phyloP scores from a whole-genome alignment of 768 basidiomycete genomes.

The Antrodiella citrinella region DNA sequence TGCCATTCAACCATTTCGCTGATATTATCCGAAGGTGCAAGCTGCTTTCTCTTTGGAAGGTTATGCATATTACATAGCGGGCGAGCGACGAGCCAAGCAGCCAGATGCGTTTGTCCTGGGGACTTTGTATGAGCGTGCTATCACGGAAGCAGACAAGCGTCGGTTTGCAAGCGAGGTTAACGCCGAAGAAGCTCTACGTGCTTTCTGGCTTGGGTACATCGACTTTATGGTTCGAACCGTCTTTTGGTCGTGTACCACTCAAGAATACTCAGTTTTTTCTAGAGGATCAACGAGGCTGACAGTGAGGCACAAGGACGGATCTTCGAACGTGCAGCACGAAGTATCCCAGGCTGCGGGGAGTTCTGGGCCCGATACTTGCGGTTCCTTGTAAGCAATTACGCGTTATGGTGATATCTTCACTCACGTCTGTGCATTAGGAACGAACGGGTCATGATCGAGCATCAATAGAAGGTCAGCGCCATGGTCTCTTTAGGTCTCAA shows the following conservation, averaged over 20 bases:
- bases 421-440: neutral
- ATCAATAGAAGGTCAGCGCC: no score
- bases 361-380: constrained; percentile 75
- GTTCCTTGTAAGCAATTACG: constrained; percentile 41
- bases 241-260: neutral
- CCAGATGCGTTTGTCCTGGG: constrained; percentile 51
- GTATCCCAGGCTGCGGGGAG: constrained; percentile 70
- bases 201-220: constrained; percentile 70
- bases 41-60: constrained; percentile 40
- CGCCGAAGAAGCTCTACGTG: constrained; percentile 49
- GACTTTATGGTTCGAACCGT: constrained; percentile 53
- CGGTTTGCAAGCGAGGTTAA: constrained; percentile 45
- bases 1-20: constrained; percentile 13
- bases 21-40: constrained; percentile 13
- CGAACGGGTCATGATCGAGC: neutral
- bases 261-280: neutral
- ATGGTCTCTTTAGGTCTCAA: neutral
- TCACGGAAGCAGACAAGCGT: constrained; percentile 59
- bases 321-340: constrained; percentile 54
- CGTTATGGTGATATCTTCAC: neutral
- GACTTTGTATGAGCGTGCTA: constrained; percentile 65
- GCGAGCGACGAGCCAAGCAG: constrained; percentile 52
- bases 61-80: constrained; percentile 54
- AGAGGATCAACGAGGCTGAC: constrained; percentile 43
- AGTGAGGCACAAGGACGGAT: constrained; percentile 33